Percentiles rank a stretch among this genome's conserved stretches.
Conservation (phyloP, 495 filamentous ascomycete species). For the Ramalina intermedia region DNA sequence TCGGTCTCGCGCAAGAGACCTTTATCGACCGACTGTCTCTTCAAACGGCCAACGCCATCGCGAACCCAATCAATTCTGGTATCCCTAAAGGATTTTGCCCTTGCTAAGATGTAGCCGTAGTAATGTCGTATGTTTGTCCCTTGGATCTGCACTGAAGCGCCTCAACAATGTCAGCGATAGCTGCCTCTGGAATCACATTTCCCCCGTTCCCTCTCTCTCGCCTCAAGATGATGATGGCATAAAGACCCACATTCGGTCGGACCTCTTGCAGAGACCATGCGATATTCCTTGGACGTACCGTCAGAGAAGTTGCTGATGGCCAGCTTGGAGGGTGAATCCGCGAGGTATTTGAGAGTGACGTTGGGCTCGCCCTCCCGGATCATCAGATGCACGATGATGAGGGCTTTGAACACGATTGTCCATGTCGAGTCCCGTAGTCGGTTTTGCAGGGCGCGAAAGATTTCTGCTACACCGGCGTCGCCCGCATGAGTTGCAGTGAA, state of each 20-base stretch:
- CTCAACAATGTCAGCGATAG: constrained; percentile 9
- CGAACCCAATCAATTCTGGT: constrained; percentile 85
- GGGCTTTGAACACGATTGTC: constrained; percentile 90
- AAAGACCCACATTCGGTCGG: constrained; percentile 14
- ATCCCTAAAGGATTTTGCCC: constrained; percentile 67
- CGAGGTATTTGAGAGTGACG: constrained; percentile 72
- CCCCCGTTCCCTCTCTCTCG: too few species aligned
- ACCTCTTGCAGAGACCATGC: constrained; percentile 10
- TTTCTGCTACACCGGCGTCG: constrained; percentile 88
- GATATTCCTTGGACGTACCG: constrained; percentile 40
- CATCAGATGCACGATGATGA: constrained; percentile 95
- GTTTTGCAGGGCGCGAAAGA: constrained; percentile 81
- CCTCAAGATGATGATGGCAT: not conserved
- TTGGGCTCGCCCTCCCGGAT: constrained; percentile 88
- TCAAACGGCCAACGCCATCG: constrained; percentile 65
- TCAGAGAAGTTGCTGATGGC: constrained; percentile 86
- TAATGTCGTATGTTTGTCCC: constrained; percentile 91
- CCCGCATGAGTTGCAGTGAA: constrained; percentile 88
- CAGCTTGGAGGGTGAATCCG: constrained; percentile 68
- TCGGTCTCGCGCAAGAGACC: constrained; percentile 88
- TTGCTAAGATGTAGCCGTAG: constrained; percentile 67
- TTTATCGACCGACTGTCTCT: constrained; percentile 81
- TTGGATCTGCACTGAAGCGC: constrained; percentile 68
- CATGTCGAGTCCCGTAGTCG: constrained; percentile 90
- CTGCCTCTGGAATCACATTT: not conserved